Conservation (phyloP, 352 stramenopile genomes). For the Peronospora belbahrii region DNA sequence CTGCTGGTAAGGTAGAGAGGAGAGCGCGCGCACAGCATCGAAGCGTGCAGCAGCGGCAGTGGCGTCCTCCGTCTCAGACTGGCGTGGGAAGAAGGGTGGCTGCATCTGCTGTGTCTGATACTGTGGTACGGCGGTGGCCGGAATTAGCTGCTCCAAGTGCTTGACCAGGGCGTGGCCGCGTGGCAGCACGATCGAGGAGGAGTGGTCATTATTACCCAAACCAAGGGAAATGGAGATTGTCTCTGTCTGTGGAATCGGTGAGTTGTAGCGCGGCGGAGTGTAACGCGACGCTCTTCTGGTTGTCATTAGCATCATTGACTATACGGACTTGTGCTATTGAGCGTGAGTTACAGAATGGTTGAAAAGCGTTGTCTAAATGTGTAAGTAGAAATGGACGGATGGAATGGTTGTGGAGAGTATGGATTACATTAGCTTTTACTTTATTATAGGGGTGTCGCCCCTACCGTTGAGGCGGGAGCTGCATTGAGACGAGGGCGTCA, state of each 20-base stretch:
- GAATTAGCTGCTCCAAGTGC: constrained; percentile 39
- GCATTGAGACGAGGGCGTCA: background rate
- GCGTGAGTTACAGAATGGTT: constrained; percentile 21
- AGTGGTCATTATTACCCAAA: constrained; percentile 21
- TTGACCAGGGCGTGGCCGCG: constrained; percentile 41
- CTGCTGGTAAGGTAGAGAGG: constrained; percentile 16
- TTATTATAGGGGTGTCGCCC: background rate
- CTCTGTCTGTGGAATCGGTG: constrained; percentile 8
- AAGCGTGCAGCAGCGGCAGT: constrained; percentile 4
- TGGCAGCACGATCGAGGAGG: constrained; percentile 44
- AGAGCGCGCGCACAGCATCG: constrained; percentile 18
- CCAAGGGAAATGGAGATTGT: constrained; percentile 51
- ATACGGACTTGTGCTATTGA: constrained; percentile 11
- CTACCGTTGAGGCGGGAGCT: no score
- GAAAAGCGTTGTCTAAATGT: constrained; percentile 3
- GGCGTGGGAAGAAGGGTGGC: constrained; percentile 8
- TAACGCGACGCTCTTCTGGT: constrained; percentile 13
- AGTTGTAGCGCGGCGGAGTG: constrained; percentile 8
- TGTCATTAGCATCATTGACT: constrained; percentile 23
- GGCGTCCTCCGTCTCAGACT: constrained; percentile 1
- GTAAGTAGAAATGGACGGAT: background rate
- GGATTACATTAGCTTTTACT: constrained; percentile 2
- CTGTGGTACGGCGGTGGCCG: background rate
- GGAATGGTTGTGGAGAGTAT: background rate
- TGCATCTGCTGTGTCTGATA: constrained; percentile 5